Base-by-base conservation (phyloP, 805 yeast species). In the Blastobotrys americana region DNA sequence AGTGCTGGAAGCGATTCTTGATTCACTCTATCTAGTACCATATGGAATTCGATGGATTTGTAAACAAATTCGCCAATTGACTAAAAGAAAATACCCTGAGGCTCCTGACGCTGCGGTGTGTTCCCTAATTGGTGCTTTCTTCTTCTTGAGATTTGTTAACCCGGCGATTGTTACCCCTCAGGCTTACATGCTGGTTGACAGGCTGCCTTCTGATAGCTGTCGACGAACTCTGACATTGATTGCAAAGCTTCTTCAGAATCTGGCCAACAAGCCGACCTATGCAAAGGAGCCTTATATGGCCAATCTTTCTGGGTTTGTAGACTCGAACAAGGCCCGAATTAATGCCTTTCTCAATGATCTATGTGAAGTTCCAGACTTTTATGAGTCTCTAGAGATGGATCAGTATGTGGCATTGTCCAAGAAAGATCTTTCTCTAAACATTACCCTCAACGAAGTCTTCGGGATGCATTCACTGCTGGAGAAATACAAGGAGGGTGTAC, bases 151-250 rank as follows among this genome's bases (percentile, higher is more conserved):
- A 45, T 78, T 82, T 50, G 72, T 83, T 48, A 84, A 94, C 59
- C 97, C 97, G 9, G 95, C 95, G 0, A 80, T 89, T 54, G 89
- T 89, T 10, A 79, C 87, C 27, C 97, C 97, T 0, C 95, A 85
- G 46, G 71, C 81, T 4, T 71, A 65, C 51, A 59, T 57, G 57
- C 55, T 69, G 18, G 59, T 67, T 8, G 66, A 64, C 38, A 54
- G 47, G 36, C 46, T 50, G 18, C 68, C 67, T 1, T 55, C 75
- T 3, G 66, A 66, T 43, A 59, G 59, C 13, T 69, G 70, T 3
- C 70, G 87, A 49, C 72, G 95, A 51, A 76, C 86, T 0, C 72
- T 85, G 41, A 78, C 89, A 48, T 79, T 84, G 44, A 61, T 89
- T 27, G 96, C 95, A 2, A 85, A 87, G 55, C 80, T 84, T 16